These are phyloP conservation scores for Sonneratia caseolaris DNA, from an alignment of 345 rosid genomes.

Conservation along the genomic window DNA sequence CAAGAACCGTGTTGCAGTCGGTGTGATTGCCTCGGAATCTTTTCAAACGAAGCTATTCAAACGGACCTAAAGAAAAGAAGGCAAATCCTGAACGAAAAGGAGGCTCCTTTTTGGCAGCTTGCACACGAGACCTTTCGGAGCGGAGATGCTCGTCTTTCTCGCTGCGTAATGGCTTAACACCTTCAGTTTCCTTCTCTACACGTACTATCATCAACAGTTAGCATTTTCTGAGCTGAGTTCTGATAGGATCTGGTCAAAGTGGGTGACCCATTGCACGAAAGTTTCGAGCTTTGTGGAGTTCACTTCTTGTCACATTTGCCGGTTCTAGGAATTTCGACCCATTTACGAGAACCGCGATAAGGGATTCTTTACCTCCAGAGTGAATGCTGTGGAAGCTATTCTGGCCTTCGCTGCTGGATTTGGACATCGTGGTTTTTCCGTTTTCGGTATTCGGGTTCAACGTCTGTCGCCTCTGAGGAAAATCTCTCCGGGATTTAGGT, in stretches of 20 bases:
- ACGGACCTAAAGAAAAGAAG: not conserved
- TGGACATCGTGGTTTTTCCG: not conserved
- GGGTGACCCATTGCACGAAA: conserved; percentile 8
- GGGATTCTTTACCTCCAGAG: not conserved
- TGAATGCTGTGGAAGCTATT: no score
- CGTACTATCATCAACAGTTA: conserved; percentile 7
- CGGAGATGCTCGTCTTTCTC: not conserved
- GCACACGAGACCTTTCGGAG: conserved; percentile 8
- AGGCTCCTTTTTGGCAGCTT: conserved; percentile 9
- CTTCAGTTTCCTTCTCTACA: not conserved
- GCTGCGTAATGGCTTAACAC: conserved; percentile 18
- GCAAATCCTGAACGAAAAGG: not conserved
- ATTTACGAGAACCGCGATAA: not conserved
- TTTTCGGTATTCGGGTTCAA: conserved; percentile 4
- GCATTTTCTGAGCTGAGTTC: conserved; percentile 8
- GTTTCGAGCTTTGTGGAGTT: not conserved
- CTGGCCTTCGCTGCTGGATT: not conserved
- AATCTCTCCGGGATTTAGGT: not conserved
- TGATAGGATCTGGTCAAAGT: conserved; percentile 23
- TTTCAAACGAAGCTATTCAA: not conserved
- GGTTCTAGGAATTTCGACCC: not conserved
- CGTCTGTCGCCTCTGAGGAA: conserved; percentile 2
- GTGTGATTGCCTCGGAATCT: not conserved
- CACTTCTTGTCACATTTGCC: not conserved
- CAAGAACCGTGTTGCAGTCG: not conserved